phyloP scores from a whole-genome alignment of 1,284 basidiomycete genomes.

The Cutaneotrichosporon dermatis region DNA sequence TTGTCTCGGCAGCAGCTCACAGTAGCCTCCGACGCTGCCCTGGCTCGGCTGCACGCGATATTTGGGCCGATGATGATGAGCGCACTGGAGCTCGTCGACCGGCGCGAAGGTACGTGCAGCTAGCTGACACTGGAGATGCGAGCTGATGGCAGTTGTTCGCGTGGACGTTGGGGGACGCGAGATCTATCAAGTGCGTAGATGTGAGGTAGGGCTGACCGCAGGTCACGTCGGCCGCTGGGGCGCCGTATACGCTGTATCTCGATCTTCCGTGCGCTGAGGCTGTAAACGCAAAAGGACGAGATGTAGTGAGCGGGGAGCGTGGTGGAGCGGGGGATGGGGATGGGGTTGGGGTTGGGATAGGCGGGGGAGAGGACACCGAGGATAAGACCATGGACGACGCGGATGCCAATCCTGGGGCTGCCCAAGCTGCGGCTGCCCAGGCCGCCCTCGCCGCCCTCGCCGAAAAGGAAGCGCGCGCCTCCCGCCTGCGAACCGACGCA shows the following conservation, averaged over 20 bases:
- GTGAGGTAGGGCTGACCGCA: constrained; percentile 4
- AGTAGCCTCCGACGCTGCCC: constrained; percentile 25
- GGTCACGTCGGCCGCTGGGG: constrained; percentile 37
- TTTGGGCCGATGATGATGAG: constrained; percentile 42
- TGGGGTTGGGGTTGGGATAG: no score
- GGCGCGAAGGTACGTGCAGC: constrained; percentile 34
- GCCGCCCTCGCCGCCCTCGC: not conserved
- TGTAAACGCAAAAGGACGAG: no score
- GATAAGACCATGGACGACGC: no score
- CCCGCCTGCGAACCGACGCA: not conserved
- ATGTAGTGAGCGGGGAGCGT: no score
- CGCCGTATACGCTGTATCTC: constrained; percentile 38
- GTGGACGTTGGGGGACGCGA: constrained; percentile 20
- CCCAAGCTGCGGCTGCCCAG: not conserved
- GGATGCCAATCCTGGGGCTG: no score
- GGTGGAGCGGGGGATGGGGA: no score
- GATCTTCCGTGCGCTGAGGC: constrained; percentile 13
- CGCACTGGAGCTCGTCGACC: constrained; percentile 41
- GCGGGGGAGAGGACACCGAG: no score
- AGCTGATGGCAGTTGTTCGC: constrained; percentile 23
- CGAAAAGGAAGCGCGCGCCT: not conserved
- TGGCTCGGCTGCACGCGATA: constrained; percentile 36
- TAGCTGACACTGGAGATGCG: constrained; percentile 29
- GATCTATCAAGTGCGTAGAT: constrained; percentile 31
- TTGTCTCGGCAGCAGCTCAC: not conserved